These are phyloP conservation scores for Asclepias syriaca DNA, from an alignment of 257 asterid genomes.

Conservation along the genomic window DNA sequence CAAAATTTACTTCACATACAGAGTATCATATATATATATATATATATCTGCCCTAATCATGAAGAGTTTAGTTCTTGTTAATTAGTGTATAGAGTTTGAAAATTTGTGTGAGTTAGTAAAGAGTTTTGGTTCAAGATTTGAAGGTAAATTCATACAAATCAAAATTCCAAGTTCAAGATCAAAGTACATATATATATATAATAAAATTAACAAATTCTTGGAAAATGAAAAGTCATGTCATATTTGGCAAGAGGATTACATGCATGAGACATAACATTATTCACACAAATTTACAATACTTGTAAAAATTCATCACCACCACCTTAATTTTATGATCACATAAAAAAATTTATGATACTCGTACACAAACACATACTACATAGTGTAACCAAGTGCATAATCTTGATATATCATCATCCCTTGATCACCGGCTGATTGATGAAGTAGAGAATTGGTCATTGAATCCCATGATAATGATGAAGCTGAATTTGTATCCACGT, in stretches of 20 bases:
- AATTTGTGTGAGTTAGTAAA: too few relatives aligned
- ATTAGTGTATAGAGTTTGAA: too few relatives aligned
- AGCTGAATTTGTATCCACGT: constrained; percentile 49
- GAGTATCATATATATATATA: too few relatives aligned
- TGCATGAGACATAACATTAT: constrained; percentile 23
- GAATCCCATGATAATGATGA: constrained; percentile 63
- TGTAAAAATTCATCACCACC: constrained; percentile 1
- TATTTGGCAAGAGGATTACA: constrained; percentile 15
- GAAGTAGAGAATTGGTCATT: constrained; percentile 22
- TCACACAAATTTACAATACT: constrained; percentile 46
- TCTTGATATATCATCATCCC: constrained; percentile 37
- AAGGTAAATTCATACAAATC: too few relatives aligned
- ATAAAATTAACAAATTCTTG: too few relatives aligned
- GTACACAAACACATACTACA: constrained; percentile 15
- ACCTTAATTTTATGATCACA: too few relatives aligned
- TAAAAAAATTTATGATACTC: not conserved
- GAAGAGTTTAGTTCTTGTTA: too few relatives aligned
- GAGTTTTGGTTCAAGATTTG: too few relatives aligned
- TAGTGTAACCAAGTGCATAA: constrained; percentile 39
- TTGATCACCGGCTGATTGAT: constrained; percentile 30
- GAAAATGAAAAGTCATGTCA: constrained; percentile 5
- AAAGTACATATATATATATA: too few relatives aligned
- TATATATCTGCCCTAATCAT: too few relatives aligned
- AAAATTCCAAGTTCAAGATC: too few relatives aligned
- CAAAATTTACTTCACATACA: too few relatives aligned